Evolutionary conservation across 139 green algal genomes (phyloP).

Genomic region (Asterochloris sp.): DNA sequence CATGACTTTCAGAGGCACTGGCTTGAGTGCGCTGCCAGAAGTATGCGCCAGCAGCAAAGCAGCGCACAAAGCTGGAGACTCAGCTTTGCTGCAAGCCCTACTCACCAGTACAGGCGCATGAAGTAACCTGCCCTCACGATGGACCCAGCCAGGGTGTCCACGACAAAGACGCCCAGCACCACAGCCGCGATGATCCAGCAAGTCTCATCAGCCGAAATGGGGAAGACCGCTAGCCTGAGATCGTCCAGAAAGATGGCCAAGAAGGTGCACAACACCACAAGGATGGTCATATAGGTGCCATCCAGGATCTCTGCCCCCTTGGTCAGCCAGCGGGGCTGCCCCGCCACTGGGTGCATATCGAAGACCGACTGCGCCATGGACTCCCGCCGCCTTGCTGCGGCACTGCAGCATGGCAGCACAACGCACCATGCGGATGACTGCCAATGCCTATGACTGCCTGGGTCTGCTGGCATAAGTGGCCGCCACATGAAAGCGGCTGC

Average conservation of each 20-base stretch:
- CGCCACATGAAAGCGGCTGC: no score
- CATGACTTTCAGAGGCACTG: no score
- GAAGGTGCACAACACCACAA: constrained; percentile 49
- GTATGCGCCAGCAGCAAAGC: no score
- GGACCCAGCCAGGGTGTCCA: constrained; percentile 6
- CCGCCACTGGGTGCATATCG: not conserved
- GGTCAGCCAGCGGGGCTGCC: constrained; percentile 16
- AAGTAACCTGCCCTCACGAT: constrained; percentile 61
- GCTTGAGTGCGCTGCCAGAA: no score
- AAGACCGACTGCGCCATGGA: not conserved
- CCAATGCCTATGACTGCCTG: no score
- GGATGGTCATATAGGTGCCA: constrained; percentile 9
- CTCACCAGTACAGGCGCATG: constrained; percentile 85
- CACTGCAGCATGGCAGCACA: not conserved
- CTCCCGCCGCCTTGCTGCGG: not conserved
- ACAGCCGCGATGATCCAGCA: constrained; percentile 64
- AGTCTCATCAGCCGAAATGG: constrained; percentile 46
- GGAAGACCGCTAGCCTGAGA: constrained; percentile 59
- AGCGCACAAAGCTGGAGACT: no score
- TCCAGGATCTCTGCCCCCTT: constrained; percentile 9
- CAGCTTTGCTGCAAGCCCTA: not conserved
- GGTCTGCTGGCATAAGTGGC: no score
- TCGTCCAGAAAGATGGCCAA: constrained; percentile 84
- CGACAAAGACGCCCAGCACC: constrained; percentile 36
- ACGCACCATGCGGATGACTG: no score